A percentile compares a stretch with the other conserved stretches of the same genome.
Conservation (phyloP, 2,329 filamentous ascomycete species). For the Aspergillus fumigatiaffinis region DNA sequence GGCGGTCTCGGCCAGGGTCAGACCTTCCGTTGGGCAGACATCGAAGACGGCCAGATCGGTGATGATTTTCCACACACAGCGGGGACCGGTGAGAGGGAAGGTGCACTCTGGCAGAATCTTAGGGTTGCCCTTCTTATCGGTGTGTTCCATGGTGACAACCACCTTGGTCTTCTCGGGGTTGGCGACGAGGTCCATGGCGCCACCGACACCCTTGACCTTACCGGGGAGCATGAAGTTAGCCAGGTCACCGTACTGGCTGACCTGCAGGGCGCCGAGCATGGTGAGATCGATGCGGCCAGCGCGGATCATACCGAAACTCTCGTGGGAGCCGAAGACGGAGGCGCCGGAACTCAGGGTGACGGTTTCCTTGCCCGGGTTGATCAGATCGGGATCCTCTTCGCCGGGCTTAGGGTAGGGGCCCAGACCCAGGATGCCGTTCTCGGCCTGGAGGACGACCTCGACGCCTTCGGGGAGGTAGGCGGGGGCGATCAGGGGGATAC, state of each 20-base stretch:
- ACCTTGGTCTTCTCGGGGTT: slow-evolving; percentile 70
- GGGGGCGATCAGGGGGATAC: slow-evolving; percentile 78
- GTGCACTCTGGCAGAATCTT: slow-evolving; percentile 62
- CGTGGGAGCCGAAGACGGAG: slow-evolving; percentile 71
- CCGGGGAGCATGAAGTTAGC: slow-evolving; percentile 91
- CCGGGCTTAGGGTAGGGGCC: slow-evolving; percentile 70
- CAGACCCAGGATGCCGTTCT: slow-evolving; percentile 82
- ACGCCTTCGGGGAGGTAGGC: slow-evolving; percentile 65
- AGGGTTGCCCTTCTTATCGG: slow-evolving; percentile 64
- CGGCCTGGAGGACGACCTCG: slow-evolving; percentile 78
- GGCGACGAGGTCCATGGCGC: slow-evolving; percentile 71
- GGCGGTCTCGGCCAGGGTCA: slow-evolving; percentile 62
- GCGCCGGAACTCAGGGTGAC: slow-evolving; percentile 74
- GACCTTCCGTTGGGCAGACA: slow-evolving; percentile 60
- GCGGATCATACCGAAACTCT: slow-evolving; percentile 85
- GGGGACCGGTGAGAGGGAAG: slow-evolving; percentile 63
- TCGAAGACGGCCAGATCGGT: slow-evolving; percentile 71
- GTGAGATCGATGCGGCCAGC: slow-evolving; percentile 80
- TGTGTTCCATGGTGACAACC: slow-evolving; percentile 67
- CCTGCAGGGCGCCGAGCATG: slow-evolving; percentile 78
- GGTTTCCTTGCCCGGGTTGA: slow-evolving; percentile 87
- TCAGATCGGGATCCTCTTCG: slow-evolving; percentile 70
- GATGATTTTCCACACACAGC: slow-evolving; percentile 66
- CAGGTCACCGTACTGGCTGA: slow-evolving; percentile 72
- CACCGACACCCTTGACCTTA: slow-evolving; percentile 81